Evolutionary conservation across 441 rosid genomes (phyloP).

Genomic region (Flueggea neowawraea): DNA sequence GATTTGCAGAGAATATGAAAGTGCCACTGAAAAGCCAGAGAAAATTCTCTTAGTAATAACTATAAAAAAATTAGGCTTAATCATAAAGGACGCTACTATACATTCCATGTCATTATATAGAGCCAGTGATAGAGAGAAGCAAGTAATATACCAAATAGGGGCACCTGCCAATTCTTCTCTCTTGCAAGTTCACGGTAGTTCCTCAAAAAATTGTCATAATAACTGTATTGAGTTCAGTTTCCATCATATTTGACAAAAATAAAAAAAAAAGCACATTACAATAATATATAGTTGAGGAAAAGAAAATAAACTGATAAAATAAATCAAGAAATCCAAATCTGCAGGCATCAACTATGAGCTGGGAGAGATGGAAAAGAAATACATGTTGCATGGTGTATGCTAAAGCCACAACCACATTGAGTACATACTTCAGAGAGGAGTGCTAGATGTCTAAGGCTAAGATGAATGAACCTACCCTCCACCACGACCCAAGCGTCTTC

Average conservation of each 20-base stretch:
- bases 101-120: not conserved
- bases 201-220: conserved; percentile 75
- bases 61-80: not conserved
- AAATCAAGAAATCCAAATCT: too few relatives aligned
- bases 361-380: too few relatives aligned
- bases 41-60: conserved; percentile 4
- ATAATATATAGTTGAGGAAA: not conserved
- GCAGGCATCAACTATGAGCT: too few relatives aligned
- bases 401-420: too few relatives aligned
- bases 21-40: conserved; percentile 54
- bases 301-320: too few relatives aligned
- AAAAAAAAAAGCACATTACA: not conserved
- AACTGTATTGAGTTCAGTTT: conserved; percentile 29
- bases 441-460: not conserved
- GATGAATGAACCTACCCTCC: conserved; percentile 65
- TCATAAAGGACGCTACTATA: not conserved
- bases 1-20: conserved; percentile 78
- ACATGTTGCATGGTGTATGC: too few relatives aligned
- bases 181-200: conserved; percentile 62
- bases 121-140: not conserved
- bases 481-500: conserved; percentile 94
- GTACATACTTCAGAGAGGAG: not conserved
- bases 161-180: conserved; percentile 61
- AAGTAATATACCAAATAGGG: conserved; percentile 56
- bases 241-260: not conserved